Evolutionary conservation across 164 flowering plant species (phyloP).

Genomic region (Liquidambar formosana): DNA sequence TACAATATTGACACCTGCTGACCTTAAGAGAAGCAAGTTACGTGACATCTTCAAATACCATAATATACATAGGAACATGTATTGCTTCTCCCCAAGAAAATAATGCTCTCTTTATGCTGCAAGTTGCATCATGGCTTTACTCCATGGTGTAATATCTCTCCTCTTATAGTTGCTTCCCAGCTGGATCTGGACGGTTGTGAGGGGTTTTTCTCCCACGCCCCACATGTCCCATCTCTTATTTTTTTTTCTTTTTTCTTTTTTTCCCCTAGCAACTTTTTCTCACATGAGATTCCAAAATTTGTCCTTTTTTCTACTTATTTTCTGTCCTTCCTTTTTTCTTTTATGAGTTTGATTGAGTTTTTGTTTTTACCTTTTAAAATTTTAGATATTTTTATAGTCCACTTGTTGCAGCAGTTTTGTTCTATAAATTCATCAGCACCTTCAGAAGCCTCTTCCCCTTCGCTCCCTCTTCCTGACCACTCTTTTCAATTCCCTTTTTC

Average conservation of each 20-base stretch:
- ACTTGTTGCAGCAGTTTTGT: slow-evolving; percentile 3
- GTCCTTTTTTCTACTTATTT: slow-evolving; percentile 10
- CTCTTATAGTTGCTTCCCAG: slow-evolving; percentile 35
- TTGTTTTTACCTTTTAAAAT: neutral
- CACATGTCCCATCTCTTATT: slow-evolving; percentile 44
- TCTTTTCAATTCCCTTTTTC: neutral
- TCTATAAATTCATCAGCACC: slow-evolving; percentile 36
- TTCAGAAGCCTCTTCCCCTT: slow-evolving; percentile 21
- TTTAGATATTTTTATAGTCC: neutral
- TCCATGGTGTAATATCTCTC: too few species aligned
- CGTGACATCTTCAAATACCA: too few species aligned
- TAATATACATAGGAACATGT: too few species aligned
- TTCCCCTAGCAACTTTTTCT: slow-evolving; percentile 13
- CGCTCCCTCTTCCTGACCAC: slow-evolving; percentile 5
- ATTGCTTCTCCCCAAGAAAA: too few species aligned
- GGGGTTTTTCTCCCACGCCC: slow-evolving; percentile 24
- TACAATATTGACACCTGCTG: too few species aligned
- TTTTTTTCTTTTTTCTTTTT: neutral
- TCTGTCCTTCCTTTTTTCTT: slow-evolving; percentile 1
- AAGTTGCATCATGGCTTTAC: too few species aligned
- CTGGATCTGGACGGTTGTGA: slow-evolving; percentile 31
- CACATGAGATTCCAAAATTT: slow-evolving; percentile 30
- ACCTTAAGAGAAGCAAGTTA: too few species aligned
- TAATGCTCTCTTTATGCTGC: too few species aligned
- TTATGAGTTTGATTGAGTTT: neutral